Percentiles rank a stretch among this genome's conserved stretches.
Evolutionary conservation across 192 early-diverging fungal species (phyloP).

Genomic region (Phycomyces nitens): DNA sequence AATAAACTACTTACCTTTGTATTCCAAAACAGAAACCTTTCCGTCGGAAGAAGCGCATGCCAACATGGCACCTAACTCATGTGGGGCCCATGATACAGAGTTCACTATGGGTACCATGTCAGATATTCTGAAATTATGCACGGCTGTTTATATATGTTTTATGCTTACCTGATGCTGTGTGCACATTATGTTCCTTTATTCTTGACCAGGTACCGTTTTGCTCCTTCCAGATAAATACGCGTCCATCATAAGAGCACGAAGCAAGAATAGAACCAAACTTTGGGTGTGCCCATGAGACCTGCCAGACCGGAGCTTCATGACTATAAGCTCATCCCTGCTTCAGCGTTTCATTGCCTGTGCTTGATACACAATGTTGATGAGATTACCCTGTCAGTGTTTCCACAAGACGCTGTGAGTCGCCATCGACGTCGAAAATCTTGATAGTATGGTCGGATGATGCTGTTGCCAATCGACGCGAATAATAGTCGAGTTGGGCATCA

Average conservation of each 20-base stretch:
- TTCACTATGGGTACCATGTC: slow-evolving; percentile 63
- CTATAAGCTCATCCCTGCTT: slow-evolving; percentile 41
- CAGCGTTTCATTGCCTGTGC: slow-evolving; percentile 2
- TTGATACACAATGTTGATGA: slow-evolving; percentile 4
- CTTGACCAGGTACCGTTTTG: slow-evolving; percentile 73
- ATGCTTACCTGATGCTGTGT: slow-evolving; percentile 82
- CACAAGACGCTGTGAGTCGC: slow-evolving; percentile 60
- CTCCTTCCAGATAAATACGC: slow-evolving; percentile 96
- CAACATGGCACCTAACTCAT: slow-evolving; percentile 91
- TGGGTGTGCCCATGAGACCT: slow-evolving; percentile 98
- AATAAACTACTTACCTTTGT: slow-evolving; percentile 66
- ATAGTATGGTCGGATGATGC: slow-evolving; percentile 96
- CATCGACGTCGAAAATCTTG: slow-evolving; percentile 88
- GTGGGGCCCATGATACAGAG: slow-evolving; percentile 94
- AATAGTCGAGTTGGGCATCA: slow-evolving; percentile 63
- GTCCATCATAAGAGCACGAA: slow-evolving; percentile 94
- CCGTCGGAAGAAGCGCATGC: slow-evolving; percentile 94
- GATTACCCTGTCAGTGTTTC: slow-evolving; percentile 71
- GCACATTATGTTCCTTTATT: slow-evolving; percentile 82
- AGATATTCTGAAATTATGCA: background rate
- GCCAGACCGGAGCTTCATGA: slow-evolving; percentile 99
- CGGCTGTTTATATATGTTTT: slow-evolving; percentile 1
- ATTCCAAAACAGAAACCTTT: slow-evolving; percentile 87
- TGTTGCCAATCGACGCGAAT: slow-evolving; percentile 89
- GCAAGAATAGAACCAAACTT: slow-evolving; percentile 96